Evolutionary conservation across 2,329 filamentous ascomycete species (phyloP), one percentile per base, ranked within the genome.

Genomic region (Clonostachys sp.): DNA sequence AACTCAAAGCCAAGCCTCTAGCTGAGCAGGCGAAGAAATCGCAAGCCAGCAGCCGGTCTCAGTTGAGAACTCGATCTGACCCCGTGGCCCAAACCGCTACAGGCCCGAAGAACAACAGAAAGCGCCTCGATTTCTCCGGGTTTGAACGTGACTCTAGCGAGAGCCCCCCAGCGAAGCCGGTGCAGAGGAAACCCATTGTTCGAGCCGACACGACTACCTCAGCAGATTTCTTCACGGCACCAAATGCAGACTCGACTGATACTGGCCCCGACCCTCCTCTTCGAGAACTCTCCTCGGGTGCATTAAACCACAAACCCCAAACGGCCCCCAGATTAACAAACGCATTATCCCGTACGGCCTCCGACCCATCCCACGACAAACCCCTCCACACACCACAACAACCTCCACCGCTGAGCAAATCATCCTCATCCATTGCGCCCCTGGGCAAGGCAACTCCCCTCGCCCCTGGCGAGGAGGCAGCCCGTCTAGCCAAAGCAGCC

Each of bases 231-330:
- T 60, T 67, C 17, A 72, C 71, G 2, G 70, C 71, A 20, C 64
- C 67, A 4, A 66, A 71, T 16, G 63, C 61, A 30, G 50, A 45
- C 12, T 36, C 34, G 40, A 35, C 46, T 30, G 58, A 7, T 59
- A 62, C 57, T 7, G 14, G 12, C 6, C 55, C 57, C 7, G 60
- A 57, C 6, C 60, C 61, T 4, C 67, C 73, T 0, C 62, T 78
- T 2, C 61, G 66, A 2, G 71, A 77, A 41, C 55, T 64, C 12
- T 70, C 66, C 5, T 62, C 62, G 9, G 69, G 65, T 44, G 61
- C 63, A 1, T 59, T 74, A 5, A 75, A 77, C 56, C 70, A 68
- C 44, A 64, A 69, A 2, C 59, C 67, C 1, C 70, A 70, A 53
- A 77, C 74, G 3, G 70, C 74, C 44, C 67, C 62, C 14, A 58